Evolutionary conservation across 176 grass and related monocot genomes (phyloP).

Genomic region (Pharus latifolius): DNA sequence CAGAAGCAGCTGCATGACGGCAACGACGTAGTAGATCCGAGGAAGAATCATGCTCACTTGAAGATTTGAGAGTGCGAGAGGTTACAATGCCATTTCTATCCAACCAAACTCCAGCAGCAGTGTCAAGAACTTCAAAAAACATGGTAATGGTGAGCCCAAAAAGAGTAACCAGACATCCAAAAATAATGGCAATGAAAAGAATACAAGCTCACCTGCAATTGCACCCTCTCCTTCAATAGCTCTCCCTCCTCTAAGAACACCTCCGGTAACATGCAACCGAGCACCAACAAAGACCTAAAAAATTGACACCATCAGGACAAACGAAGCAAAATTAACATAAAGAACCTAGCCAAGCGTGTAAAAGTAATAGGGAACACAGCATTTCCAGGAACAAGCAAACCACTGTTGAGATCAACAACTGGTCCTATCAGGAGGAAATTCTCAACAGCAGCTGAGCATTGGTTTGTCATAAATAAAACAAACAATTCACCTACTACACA

Average conservation of each 20-base stretch:
- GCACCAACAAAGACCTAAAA: constrained; percentile 90
- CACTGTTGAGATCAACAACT: neutral
- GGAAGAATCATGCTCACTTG: constrained; percentile 69
- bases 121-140: constrained; percentile 79
- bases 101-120: constrained; percentile 99
- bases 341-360: neutral
- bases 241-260: constrained; percentile 92
- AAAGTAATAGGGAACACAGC: constrained; percentile 2
- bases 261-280: constrained; percentile 97
- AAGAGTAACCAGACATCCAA: constrained; percentile 8
- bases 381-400: constrained; percentile 8
- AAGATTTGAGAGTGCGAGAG: constrained; percentile 61
- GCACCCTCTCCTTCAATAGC: constrained; percentile 85
- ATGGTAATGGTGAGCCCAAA: constrained; percentile 14
- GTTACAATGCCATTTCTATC: constrained; percentile 96
- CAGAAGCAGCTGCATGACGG: constrained; percentile 82
- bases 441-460: neutral
- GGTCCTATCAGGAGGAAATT: neutral
- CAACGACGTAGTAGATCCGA: constrained; percentile 89
- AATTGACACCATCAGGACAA: constrained; percentile 33
- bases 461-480: constrained; percentile 3
- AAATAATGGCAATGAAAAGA: neutral
- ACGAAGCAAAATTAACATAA: constrained; percentile 7
- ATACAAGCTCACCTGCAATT: constrained; percentile 58
- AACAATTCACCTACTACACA: constrained; percentile 7